Conservation (phyloP, 495 filamentous ascomycete species). For the Penicillium silybi region DNA sequence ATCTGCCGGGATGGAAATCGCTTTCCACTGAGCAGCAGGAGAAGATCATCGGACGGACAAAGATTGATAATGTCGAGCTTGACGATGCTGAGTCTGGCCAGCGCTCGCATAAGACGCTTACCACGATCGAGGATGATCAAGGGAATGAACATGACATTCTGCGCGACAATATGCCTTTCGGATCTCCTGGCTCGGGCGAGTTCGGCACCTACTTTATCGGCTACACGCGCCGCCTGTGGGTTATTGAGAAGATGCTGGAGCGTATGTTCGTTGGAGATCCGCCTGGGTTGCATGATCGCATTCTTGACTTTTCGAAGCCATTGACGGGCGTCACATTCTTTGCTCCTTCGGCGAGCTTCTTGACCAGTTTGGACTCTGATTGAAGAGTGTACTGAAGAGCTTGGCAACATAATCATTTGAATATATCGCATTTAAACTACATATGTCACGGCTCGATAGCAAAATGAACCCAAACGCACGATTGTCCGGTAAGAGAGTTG, state of each 20-base stretch:
- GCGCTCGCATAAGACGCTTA: constrained; percentile 50
- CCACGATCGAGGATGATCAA: constrained; percentile 50
- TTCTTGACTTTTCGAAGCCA: constrained; percentile 52
- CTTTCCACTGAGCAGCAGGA: constrained; percentile 52
- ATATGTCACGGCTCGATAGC: too few relatives aligned
- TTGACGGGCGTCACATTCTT: constrained; percentile 53
- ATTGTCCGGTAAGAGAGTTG: too few relatives aligned
- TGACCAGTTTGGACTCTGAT: constrained; percentile 35
- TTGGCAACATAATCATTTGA: background rate
- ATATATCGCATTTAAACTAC: background rate
- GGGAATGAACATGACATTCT: constrained; percentile 51
- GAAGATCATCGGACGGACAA: constrained; percentile 53
- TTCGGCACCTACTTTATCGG: constrained; percentile 61
- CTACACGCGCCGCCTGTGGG: constrained; percentile 52
- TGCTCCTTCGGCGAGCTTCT: constrained; percentile 43
- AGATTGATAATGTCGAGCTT: constrained; percentile 53
- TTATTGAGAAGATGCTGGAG: constrained; percentile 56
- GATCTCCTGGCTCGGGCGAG: constrained; percentile 47
- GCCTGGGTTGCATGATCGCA: constrained; percentile 51
- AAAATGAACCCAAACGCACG: too few relatives aligned
- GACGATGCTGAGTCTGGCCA: constrained; percentile 48
- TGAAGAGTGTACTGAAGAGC: background rate
- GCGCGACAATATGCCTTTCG: constrained; percentile 60
- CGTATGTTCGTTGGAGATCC: constrained; percentile 56
- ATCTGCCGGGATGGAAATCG: constrained; percentile 42